Base-by-base conservation (phyloP, 2,329 filamentous ascomycete species). In the Fragosphaeria purpurea region DNA sequence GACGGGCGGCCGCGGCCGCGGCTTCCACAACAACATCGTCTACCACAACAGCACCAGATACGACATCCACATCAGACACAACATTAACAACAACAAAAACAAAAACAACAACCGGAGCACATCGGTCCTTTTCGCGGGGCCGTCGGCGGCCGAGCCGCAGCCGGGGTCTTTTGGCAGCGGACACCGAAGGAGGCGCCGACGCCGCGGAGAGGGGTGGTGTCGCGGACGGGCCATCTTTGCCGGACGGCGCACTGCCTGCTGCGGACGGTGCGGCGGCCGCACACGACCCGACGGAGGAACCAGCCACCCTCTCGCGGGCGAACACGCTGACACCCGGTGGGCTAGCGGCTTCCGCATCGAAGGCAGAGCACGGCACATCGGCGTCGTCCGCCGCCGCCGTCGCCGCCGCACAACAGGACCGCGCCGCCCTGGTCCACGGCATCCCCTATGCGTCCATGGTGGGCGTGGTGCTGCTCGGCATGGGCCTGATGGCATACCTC, bases 401-500 rank as follows among this genome's bases (percentile, higher is more conserved):
- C 22, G 22, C 22, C 22, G 3, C 3, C 22, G 22, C 22, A 22
- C 22, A 22, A 22, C 22, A 22, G 22, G 71, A 76, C 44, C 68
- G 67, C 56, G 71, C 63, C 47, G 70, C 63, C 47, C 61, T 76
- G 51, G 62, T 78, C 54, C 74, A 82, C 44, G 75, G 77, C 50
- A 72, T 86, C 52, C 87, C 87, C 12, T 91, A 90, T 61, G 83
- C 85, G 41, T 89, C 85, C 2, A 88, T 91, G 78, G 68, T 93
- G 44, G 85, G 87, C 9, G 87, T 93, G 35, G 86, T 93, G 32
- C 67, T 93, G 50, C 70, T 93, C 54, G 87, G 87, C 35, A 84
- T 93, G 70, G 85, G 87, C 11, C 65, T 93, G 56, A 93, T 93
- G 87, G 86, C 85, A 41, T 90, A 89, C 66, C 75, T 93, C 58